Conservation (phyloP, 495 filamentous ascomycete species). For the Neurospora africana region DNA sequence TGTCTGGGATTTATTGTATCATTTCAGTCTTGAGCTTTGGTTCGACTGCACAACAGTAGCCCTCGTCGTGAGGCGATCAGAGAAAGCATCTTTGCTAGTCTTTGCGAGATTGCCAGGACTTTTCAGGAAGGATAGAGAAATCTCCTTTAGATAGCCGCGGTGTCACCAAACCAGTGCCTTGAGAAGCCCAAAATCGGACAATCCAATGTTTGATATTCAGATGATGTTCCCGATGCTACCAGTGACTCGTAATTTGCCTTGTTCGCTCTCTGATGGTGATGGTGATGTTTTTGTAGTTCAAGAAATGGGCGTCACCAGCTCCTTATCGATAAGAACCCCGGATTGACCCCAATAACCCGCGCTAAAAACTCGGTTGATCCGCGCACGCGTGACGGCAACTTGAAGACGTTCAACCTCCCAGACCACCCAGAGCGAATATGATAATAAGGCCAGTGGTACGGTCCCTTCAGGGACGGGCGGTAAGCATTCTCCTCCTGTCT, state of each 20-base stretch:
- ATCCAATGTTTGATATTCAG: background rate
- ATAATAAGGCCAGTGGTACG: conserved; percentile 25
- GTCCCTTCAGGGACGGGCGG: conserved; percentile 21
- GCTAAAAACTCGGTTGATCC: conserved; percentile 18
- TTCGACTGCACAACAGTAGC: background rate
- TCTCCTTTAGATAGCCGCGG: background rate
- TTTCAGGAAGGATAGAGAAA: background rate
- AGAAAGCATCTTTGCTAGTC: background rate
- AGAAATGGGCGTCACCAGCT: background rate
- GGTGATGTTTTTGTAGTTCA: background rate
- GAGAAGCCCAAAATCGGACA: background rate
- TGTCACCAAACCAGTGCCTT: background rate
- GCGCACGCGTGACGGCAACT: background rate
- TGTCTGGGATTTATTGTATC: background rate
- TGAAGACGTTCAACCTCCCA: background rate
- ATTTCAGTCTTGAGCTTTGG: background rate
- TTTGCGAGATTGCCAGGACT: background rate
- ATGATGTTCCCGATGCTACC: background rate
- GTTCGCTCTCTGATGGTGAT: background rate
- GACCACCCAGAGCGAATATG: conserved; percentile 16
- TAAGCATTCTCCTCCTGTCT: conserved; percentile 3
- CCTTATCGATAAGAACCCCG: conserved; percentile 29
- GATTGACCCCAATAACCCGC: conserved; percentile 9
- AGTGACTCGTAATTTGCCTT: background rate
- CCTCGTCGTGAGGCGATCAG: background rate